phyloP scores from a whole-genome alignment of 2,329 filamentous ascomycete species.

The Neofusicoccum ribis region DNA sequence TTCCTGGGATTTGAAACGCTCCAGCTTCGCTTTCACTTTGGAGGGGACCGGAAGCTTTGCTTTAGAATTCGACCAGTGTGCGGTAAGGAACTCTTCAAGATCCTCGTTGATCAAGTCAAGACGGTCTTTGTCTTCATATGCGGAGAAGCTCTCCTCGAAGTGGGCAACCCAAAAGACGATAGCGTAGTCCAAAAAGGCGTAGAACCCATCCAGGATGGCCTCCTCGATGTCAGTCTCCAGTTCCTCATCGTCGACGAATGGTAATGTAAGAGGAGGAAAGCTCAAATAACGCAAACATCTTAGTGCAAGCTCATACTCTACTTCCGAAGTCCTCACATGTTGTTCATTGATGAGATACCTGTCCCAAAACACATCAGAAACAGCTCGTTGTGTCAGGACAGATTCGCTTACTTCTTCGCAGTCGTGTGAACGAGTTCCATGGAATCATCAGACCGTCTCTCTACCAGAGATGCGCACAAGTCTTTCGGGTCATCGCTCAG shows the following conservation, averaged over 20 bases:
- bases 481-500: conserved; percentile 32
- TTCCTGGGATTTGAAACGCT: not conserved
- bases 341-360: conserved; percentile 22
- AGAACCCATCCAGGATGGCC: conserved; percentile 22
- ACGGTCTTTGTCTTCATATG: not conserved
- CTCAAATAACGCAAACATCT: not conserved
- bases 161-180: conserved; percentile 24
- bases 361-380: not conserved
- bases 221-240: conserved; percentile 1
- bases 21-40: not conserved
- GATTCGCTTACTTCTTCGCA: conserved; percentile 34
- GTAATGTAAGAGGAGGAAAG: conserved; percentile 23
- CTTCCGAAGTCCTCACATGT: conserved; percentile 7
- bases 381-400: not conserved
- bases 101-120: not conserved
- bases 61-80: not conserved
- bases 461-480: conserved; percentile 42
- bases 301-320: conserved; percentile 22
- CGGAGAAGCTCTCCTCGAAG: conserved; percentile 15
- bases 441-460: conserved; percentile 31
- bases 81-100: not conserved
- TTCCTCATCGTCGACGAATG: not conserved
- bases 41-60: not conserved
- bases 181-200: conserved; percentile 25
- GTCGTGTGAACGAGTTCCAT: conserved; percentile 44